Conservation (phyloP, 2,329 filamentous ascomycete genomes). For the Talaromyces sp. region DNA sequence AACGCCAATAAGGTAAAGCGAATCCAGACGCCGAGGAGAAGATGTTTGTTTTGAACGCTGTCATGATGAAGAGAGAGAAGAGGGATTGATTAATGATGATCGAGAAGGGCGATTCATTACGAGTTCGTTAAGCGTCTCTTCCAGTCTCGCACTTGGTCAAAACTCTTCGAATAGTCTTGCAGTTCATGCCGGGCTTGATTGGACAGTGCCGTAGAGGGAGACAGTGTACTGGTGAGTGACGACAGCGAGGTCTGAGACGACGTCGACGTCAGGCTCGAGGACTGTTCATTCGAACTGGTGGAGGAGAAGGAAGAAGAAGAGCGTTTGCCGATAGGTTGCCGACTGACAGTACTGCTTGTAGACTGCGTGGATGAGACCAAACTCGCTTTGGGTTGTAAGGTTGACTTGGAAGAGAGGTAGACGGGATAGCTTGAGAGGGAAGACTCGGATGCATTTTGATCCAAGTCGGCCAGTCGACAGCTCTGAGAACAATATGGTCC, state of each 20-base stretch:
- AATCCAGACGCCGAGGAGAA: background rate
- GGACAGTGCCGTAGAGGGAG: constrained; percentile 58
- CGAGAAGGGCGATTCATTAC: constrained; percentile 14
- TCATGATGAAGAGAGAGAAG: background rate
- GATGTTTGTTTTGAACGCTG: background rate
- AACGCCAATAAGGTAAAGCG: background rate
- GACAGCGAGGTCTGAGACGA: constrained; percentile 82
- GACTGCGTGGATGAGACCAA: background rate
- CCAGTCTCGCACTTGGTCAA: constrained; percentile 71
- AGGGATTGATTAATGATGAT: background rate
- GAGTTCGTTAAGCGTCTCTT: constrained; percentile 41
- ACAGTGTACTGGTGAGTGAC: constrained; percentile 67
- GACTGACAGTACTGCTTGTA: constrained; percentile 10
- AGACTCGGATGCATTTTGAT: constrained; percentile 62
- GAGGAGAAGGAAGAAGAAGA: constrained; percentile 9
- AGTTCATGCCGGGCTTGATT: constrained; percentile 77
- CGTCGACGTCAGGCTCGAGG: constrained; percentile 51
- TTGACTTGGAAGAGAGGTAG: constrained; percentile 19
- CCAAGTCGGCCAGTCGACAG: constrained; percentile 83
- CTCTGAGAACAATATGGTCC: constrained; percentile 89
- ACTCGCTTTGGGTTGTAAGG: constrained; percentile 21
- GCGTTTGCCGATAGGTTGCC: constrained; percentile 26
- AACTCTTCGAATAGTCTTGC: constrained; percentile 80
- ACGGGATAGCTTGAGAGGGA: constrained; percentile 22
- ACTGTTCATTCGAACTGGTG: constrained; percentile 6